Evolutionary conservation across 2,329 filamentous ascomycete genomes (phyloP), one percentile per base, ranked within the genome.

Genomic region (Pestalotiopsis sp.): DNA sequence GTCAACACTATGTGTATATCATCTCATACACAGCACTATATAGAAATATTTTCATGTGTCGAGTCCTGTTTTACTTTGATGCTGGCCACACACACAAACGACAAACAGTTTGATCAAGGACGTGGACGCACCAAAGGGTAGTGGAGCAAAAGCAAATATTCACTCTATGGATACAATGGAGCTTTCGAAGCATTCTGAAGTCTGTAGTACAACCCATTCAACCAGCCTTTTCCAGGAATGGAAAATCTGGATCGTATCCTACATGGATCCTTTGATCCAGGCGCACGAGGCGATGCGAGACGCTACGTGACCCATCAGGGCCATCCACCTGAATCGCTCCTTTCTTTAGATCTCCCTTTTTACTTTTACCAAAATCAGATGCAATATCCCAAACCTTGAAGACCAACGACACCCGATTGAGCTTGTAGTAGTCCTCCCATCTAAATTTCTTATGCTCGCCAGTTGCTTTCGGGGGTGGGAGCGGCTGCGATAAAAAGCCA

Each of bases 371-470:
- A 13, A 68, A 63, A 36, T n/a, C 25, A 3, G 67, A 68, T n/a
- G 67, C 67, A 56, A 68, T 20, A 3, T 66, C 63, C 57, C 63
- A 68, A 27, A 11, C 39, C 20, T 39, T 56, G 23, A 23, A 39
- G 20, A 13, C 45, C 3, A 38, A 27, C 6, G 31, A 41, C 13
- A 66, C 27, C 13, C 45, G 27, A n/a, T 27, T 52, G 39, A 68
- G 67, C 25, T 36, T 59, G 36, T 57, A 66, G 4, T 68, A 27
- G 39, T 66, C 57, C 58, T 68, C 67, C 67, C 67, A 68, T 14
- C 56, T 41, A 41, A 68, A 68, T 25, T 56, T 64, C 3, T 38
- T 17, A 25, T 60, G 49, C 41, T 23, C n/a, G 45, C 17, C n/a
- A 4, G 13, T n/a, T 23, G 41, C 25, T 31, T 17, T 49, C 14